Evolutionary conservation across 225 moss, liverwort and hornwort genomes (phyloP), one percentile per base, ranked within the genome.

Genomic region (Rhytidiadelphus loreus): DNA sequence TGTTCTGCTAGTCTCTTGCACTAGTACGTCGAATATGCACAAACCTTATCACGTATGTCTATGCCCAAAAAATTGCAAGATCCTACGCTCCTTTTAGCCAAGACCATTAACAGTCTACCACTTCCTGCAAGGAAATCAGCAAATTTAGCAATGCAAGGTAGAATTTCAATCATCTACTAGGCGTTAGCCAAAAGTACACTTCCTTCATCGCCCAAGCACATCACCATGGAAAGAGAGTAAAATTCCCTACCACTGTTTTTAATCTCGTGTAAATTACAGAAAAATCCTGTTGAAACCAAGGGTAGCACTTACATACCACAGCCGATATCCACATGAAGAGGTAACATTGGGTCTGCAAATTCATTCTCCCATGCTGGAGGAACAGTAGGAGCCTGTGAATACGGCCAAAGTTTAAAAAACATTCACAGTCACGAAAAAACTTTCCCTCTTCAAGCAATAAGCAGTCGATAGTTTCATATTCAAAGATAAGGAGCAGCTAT

Each of bases 251-350:
- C 37, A 43, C 20, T 19, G 23, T 23, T 43, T 60, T 10, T 35
- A 71, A 80, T 62, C 61, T 71, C 43, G 26, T 56, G 32, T 35
- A 73, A 63, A 57, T 16, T 21, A 41, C 55, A 63, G 23, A 56
- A 87, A 79, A 64, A 46, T 84, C 33, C 20, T 46, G 64, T 72
- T 72, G 64, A 87, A 87, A 62, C 22, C 84, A 81, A 80, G 85
- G 81, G 75, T 65, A 74, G 86, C 77, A 83, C 73, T 84, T 84
- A 88, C 90, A 85, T 90, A 93, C 93, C 97, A 86, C 96, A 95
- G 57, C 97, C 97, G 55, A 97, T 95, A 89, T 97, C 97, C 61
- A 96, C 95, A 74, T 90, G 93, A 68, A 97, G 96, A 44, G 97
- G 97, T 76, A 95, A 90, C 66, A 78, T 44, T 86, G 93, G 80